These are phyloP conservation scores for Skeletonema costatum DNA, from an alignment of 108 stramenopile species.

Conservation along the genomic window DNA sequence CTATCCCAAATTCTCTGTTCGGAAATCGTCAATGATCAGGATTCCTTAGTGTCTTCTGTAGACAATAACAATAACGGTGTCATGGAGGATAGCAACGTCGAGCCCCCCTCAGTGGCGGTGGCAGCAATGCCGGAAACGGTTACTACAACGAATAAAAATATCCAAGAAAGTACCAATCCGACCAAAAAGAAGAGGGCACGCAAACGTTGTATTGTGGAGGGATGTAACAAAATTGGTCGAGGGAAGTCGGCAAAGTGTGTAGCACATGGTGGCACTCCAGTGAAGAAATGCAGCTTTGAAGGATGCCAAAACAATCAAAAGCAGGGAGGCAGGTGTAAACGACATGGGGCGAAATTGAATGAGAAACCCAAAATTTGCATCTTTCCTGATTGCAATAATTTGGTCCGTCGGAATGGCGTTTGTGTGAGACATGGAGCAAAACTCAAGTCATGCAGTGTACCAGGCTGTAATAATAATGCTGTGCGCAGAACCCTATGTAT, in stretches of 20 bases:
- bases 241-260: neutral
- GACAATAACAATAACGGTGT: neutral
- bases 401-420: slow-evolving; percentile 3
- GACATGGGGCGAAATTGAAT: slow-evolving; percentile 8
- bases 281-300: slow-evolving; percentile 5
- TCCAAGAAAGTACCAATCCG: neutral
- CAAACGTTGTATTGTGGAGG: neutral
- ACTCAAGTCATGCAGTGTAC: slow-evolving; percentile 2
- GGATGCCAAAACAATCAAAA: slow-evolving; percentile 4
- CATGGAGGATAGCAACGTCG: neutral
- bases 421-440: slow-evolving; percentile 12
- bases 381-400: neutral
- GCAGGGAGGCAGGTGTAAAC: neutral
- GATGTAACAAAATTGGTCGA: slow-evolving; percentile 2
- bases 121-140: neutral
- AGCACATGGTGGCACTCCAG: neutral
- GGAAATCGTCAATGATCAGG: neutral
- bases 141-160: neutral
- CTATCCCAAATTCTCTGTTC: neutral
- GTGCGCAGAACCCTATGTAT: neutral
- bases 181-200: neutral
- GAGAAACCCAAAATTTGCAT: neutral
- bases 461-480: slow-evolving; percentile 10
- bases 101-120: neutral
- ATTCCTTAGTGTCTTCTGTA: neutral